These are phyloP conservation scores for Solanum acaule DNA, from an alignment of 257 asterid species.

Conservation along the genomic window DNA sequence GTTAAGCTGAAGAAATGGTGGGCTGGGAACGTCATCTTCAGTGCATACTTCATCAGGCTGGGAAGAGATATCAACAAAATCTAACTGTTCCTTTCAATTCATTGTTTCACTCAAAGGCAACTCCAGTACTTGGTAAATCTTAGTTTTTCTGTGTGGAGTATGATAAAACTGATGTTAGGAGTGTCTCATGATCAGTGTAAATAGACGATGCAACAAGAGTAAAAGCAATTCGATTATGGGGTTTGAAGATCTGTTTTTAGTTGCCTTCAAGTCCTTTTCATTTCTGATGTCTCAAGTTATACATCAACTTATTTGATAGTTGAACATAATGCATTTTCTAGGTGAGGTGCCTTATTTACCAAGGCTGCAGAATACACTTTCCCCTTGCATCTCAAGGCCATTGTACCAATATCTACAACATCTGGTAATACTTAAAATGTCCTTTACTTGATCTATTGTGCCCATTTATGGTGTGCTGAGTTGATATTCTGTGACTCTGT, in stretches of 20 bases:
- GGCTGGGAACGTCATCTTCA: constrained; percentile 74
- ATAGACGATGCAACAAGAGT: not conserved
- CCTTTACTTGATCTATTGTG: not conserved
- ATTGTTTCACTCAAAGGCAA: constrained; percentile 40
- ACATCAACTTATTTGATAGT: not conserved
- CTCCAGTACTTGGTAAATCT: constrained; percentile 42
- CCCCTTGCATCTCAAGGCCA: constrained; percentile 42
- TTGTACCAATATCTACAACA: constrained; percentile 40
- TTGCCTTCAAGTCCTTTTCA: not conserved
- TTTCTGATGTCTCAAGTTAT: not conserved
- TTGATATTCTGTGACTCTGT: not conserved
- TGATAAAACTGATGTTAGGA: not conserved
- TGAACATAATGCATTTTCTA: constrained; percentile 17
- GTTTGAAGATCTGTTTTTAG: not conserved
- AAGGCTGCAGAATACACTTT: constrained; percentile 21
- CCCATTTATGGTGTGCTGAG: not conserved
- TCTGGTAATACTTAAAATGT: constrained; percentile 31
- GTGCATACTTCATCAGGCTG: constrained; percentile 48
- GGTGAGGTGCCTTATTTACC: constrained; percentile 37
- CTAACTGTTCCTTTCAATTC: constrained; percentile 28
- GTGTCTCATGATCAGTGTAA: not conserved
- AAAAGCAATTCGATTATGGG: not conserved
- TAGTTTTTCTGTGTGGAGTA: not conserved
- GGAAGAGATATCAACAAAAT: constrained; percentile 42
- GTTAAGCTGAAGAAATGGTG: constrained; percentile 32